These are phyloP conservation scores for Chiua sp. DNA, from an alignment of 1,284 basidiomycete genomes.

Conservation along the genomic window DNA sequence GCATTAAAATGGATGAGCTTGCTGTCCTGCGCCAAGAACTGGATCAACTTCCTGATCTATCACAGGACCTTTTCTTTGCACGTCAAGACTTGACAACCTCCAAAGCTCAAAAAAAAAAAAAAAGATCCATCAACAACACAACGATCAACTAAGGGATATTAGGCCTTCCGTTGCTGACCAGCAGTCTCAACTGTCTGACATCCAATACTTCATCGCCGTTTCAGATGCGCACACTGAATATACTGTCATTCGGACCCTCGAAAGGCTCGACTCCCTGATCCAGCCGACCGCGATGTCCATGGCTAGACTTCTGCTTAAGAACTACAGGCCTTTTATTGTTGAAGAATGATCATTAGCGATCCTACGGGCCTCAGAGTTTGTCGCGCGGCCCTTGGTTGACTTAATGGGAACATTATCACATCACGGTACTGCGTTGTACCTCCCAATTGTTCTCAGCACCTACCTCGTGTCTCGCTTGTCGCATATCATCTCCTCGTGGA, in stretches of 20 bases:
- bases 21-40: not conserved
- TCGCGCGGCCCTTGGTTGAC: not conserved
- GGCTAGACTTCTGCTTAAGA: too few species aligned
- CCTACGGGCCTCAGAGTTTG: not conserved
- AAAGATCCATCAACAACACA: not conserved
- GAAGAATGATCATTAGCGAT: not conserved
- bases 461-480: not conserved
- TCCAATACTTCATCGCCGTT: not conserved
- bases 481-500: not conserved
- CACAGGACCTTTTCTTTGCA: not conserved
- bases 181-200: not conserved
- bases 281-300: not conserved
- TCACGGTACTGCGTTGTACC: not conserved
- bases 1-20: not conserved
- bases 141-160: not conserved
- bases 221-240: not conserved
- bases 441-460: not conserved
- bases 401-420: not conserved
- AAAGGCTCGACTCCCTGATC: not conserved
- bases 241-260: not conserved
- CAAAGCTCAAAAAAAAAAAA: not conserved
- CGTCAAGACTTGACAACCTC: not conserved
- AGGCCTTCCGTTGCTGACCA: not conserved
- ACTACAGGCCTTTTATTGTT: not conserved
- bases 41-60: not conserved